Conservation (phyloP, 306 rosid species). For the Vigna trinervia region DNA sequence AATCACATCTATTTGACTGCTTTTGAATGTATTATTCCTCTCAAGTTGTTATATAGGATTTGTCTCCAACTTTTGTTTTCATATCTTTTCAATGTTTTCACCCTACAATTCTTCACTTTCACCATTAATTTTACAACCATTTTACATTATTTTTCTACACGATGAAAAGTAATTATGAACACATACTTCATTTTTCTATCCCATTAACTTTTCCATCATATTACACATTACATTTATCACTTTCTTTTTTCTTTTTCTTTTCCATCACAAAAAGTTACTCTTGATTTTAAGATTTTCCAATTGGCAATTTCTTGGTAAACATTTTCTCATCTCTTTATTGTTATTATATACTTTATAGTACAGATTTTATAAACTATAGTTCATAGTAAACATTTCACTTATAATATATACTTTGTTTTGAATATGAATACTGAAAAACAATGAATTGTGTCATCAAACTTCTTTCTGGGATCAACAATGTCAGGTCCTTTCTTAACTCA, state of each 20-base stretch:
- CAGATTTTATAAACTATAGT: not conserved
- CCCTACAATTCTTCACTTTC: not conserved
- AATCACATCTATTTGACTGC: not conserved
- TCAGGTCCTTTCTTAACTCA: not conserved
- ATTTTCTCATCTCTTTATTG: not conserved
- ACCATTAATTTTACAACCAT: not conserved
- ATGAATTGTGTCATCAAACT: too few relatives aligned
- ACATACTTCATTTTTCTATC: not conserved
- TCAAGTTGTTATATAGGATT: not conserved
- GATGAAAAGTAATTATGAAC: not conserved
- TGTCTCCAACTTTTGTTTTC: not conserved
- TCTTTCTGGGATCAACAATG: too few relatives aligned
- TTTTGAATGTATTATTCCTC: not conserved
- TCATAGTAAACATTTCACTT: not conserved
- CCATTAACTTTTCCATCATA: too few relatives aligned
- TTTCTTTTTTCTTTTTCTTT: too few relatives aligned
- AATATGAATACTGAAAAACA: too few relatives aligned
- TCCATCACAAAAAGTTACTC: too few relatives aligned
- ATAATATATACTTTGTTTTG: too few relatives aligned
- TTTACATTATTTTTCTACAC: not conserved
- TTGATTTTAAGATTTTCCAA: not conserved
- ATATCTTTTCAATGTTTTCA: not conserved
- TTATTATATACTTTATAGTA: not conserved
- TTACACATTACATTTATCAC: not conserved
- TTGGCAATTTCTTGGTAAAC: not conserved